These are phyloP conservation scores for Plasmodium gonderi DNA, from an alignment of 169 alveolate genomes.

Conservation along the genomic window DNA sequence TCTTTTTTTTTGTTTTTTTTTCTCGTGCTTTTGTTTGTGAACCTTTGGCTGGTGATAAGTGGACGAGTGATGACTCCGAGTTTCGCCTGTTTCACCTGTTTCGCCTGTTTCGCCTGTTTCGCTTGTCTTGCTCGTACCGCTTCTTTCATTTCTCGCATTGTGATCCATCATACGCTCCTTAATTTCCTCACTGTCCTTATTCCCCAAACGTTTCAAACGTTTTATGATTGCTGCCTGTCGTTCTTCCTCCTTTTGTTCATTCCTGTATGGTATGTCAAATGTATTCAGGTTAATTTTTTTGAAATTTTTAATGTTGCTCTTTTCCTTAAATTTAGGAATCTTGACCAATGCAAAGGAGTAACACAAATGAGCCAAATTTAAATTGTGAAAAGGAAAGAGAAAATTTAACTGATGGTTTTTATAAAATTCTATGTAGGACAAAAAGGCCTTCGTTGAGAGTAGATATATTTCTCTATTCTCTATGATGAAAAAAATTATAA, in stretches of 20 bases:
- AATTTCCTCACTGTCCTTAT: too few species aligned
- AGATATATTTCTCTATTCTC: slow-evolving; percentile 50
- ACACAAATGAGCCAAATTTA: slow-evolving; percentile 42
- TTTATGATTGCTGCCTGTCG: slow-evolving; percentile 33
- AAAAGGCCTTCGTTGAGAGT: slow-evolving; percentile 51
- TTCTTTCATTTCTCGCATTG: not conserved
- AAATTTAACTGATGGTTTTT: slow-evolving; percentile 58
- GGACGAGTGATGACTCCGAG: too few species aligned
- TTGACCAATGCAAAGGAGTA: slow-evolving; percentile 36
- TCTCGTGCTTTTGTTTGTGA: not conserved
- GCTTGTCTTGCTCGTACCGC: not conserved
- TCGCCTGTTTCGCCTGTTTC: not conserved
- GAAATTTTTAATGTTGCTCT: slow-evolving; percentile 31
- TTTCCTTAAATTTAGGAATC: slow-evolving; percentile 49
- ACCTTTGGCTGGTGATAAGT: not conserved
- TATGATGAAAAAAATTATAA: slow-evolving; percentile 27
- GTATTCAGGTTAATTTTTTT: slow-evolving; percentile 12
- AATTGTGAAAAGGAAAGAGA: slow-evolving; percentile 43
- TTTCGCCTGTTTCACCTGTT: too few species aligned
- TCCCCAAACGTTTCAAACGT: not conserved
- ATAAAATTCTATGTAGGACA: slow-evolving; percentile 53
- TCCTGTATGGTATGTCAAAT: slow-evolving; percentile 41
- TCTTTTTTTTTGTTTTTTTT: slow-evolving; percentile 29
- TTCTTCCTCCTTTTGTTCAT: slow-evolving; percentile 20
- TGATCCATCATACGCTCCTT: not conserved